Evolutionary conservation across 441 rosid species (phyloP), one percentile per base, ranked within the genome.

Genomic region (Arabidopsis lyrata): DNA sequence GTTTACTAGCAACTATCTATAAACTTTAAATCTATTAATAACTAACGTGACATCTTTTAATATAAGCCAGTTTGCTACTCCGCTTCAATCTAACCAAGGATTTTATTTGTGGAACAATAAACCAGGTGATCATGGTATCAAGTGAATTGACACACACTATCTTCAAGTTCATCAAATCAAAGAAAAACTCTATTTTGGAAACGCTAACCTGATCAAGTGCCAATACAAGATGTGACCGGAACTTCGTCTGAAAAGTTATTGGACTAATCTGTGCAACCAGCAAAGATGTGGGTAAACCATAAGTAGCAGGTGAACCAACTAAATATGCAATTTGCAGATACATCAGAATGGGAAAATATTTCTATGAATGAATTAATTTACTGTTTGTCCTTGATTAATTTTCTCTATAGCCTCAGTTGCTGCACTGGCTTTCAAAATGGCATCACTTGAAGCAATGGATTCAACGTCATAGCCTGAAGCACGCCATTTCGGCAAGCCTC

Each of bases 401-500:
- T 91, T 93, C 82, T 89, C 92, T 56, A 95, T 83, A 57, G 98
- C 99, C 80, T 95, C 98, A 73, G 84, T 91, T 57, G 98, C 97
- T 57, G 98, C 98, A 86, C 95, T 88, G 32, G 95, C 91, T 82
- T 93, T 95, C 85, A 91, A 70, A 81, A 93, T 87, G 52, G 94
- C 87, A 78, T 93, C 96, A 78, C 95, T 68, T 29, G 98, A 95
- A 61, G 97, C 97, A 86, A 97, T 95, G 36, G 99, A 93, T 76
- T 92, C 98, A 35, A 95, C 98, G 75, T 93, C 98, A 67, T 88
- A 93, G 10, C 99, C 98, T 20, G 87, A 86, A 58, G 91, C 95
- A 63, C 95, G 96, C 99, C 99, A 95, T 79, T 86, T 93, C 35
- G 97, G 99, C 27, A 95, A 76, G 70, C 99, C 99, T 65, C 99